A percentile compares a stretch with the other conserved stretches of the same genome.
These are phyloP conservation scores for Manihot esculenta DNA, from an alignment of 441 rosid species.

Conservation along the genomic window DNA sequence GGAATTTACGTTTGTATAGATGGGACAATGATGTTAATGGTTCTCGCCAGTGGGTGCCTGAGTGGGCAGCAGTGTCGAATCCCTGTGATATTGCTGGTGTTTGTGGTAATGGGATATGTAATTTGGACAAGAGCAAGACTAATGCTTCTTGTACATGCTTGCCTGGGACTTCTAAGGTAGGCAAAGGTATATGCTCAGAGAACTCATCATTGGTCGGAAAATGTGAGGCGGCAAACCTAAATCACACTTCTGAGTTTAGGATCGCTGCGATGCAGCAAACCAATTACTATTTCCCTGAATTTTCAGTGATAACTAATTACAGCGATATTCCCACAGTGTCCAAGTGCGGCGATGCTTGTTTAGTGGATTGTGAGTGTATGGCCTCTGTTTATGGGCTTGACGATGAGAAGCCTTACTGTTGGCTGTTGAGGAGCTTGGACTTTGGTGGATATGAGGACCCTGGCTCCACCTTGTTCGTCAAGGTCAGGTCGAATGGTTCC, in stretches of 20 bases:
- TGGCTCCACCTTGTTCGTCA: slow-evolving; percentile 73
- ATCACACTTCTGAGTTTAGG: slow-evolving; percentile 35
- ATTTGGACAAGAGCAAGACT: slow-evolving; percentile 60
- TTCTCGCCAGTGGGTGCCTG: slow-evolving; percentile 77
- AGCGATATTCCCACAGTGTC: slow-evolving; percentile 55
- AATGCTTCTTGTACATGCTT: slow-evolving; percentile 74
- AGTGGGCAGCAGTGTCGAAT: slow-evolving; percentile 92
- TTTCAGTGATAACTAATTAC: slow-evolving; percentile 63
- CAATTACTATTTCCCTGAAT: slow-evolving; percentile 65
- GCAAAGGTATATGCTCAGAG: slow-evolving; percentile 40
- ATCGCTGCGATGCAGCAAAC: slow-evolving; percentile 64
- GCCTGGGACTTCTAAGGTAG: slow-evolving; percentile 55
- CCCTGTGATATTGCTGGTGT: slow-evolving; percentile 85
- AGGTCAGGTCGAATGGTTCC: slow-evolving; percentile 50
- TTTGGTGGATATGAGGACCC: slow-evolving; percentile 83
- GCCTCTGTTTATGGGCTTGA: slow-evolving; percentile 90
- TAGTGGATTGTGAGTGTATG: slow-evolving; percentile 68
- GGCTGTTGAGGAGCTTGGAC: slow-evolving; percentile 68
- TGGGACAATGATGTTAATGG: slow-evolving; percentile 85
- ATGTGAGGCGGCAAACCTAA: slow-evolving; percentile 37
- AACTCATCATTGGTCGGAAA: slow-evolving; percentile 44
- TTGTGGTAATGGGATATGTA: slow-evolving; percentile 85
- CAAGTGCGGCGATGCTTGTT: slow-evolving; percentile 73
- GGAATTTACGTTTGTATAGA: slow-evolving; percentile 71
- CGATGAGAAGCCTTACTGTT: slow-evolving; percentile 85